Evolutionary conservation across 495 filamentous ascomycete species (phyloP), one percentile per base, ranked within the genome.

Genomic region (Trichoderma gamsii): DNA sequence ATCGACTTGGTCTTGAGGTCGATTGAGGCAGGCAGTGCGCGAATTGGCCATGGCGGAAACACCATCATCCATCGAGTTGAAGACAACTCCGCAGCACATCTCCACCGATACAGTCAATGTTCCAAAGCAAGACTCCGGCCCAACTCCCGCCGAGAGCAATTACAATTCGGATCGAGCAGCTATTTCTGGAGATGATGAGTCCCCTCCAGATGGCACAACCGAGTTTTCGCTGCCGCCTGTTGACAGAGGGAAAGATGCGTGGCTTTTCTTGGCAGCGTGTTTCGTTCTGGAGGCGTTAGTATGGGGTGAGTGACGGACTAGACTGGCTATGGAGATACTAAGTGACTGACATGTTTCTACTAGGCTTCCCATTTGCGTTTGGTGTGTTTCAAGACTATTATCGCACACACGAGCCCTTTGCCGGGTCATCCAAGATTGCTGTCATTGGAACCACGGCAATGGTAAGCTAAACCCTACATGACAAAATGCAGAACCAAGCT

Each of bases 321-420:
- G n/a, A 46, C 18, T 52, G 4, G 21, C n/a, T 11, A 52, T 52
- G 43, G 12, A 11, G 43, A 18, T 46, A 12, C 18, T 21, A 25
- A 67, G 35, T 23, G 41, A 38, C 38, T 32, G 32, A 64, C 27
- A 38, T 7, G 13, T 12, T 67, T 18, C n/a, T 8, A 15, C 32
- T 46, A 89, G 87, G 88, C 35, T 90, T 90, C 72, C 81, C 87
- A 1, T 87, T 85, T 69, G 81, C 85, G 0, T 91, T 83, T 69
- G 80, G 79, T 43, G 78, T 83, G 11, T 84, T 82, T 68, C 82
- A 82, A 67, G 69, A 74, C 64, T 82, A 82, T 73, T 84, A 82
- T 74, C 78, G 66, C 56, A 77, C 71, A 59, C 75, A 81, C 67
- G 74, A 72, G 21, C 79, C 77, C 18, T 83, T 80, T 63, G 72